phyloP scores from a whole-genome alignment of 768 basidiomycete genomes.

The Strobilomyces echinocephalus region DNA sequence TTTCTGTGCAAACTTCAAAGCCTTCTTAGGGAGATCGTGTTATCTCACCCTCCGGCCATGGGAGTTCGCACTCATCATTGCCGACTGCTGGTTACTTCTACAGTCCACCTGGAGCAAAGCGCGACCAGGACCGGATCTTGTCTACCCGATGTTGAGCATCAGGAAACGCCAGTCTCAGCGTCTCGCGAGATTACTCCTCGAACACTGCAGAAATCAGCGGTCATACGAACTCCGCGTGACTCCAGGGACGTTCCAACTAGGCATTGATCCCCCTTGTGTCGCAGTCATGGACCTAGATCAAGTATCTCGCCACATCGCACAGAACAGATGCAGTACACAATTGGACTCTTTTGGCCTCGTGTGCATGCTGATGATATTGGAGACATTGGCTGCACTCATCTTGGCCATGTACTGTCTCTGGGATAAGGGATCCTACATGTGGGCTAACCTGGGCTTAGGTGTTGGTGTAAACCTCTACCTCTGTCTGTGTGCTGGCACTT shows the following conservation, averaged over 20 bases:
- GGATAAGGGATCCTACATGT: too few relatives aligned
- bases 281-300: neutral
- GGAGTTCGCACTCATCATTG: too few relatives aligned
- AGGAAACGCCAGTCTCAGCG: neutral
- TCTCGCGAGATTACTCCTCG: conserved; percentile 1
- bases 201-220: neutral
- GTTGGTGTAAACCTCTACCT: too few relatives aligned
- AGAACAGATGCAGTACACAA: neutral
- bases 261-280: neutral
- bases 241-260: neutral
- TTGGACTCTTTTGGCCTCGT: neutral
- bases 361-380: neutral
- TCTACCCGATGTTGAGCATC: conserved; percentile 1
- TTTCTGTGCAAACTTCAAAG: too few relatives aligned
- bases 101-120: neutral
- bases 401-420: neutral
- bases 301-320: neutral
- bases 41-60: too few relatives aligned
- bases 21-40: too few relatives aligned
- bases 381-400: too few relatives aligned
- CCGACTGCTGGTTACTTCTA: neutral
- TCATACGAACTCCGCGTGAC: neutral
- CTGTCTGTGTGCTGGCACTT: neutral
- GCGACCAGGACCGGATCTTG: neutral
- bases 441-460: too few relatives aligned